phyloP scores from a whole-genome alignment of 192 early-diverging fungal genomes.

The Coemansia furcata region DNA sequence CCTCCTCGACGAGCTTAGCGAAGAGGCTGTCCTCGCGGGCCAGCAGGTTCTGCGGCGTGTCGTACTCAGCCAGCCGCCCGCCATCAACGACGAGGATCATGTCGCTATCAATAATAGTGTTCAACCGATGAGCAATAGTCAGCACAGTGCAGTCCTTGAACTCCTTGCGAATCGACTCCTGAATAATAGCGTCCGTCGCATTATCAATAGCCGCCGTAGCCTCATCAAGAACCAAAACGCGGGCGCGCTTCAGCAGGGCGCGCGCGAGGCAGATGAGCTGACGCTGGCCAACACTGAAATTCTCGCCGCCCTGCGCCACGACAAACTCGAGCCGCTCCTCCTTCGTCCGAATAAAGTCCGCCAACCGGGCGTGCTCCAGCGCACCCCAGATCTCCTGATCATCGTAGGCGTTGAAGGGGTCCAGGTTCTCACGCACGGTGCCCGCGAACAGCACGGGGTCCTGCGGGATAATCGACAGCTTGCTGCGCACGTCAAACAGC shows the following conservation, averaged over 20 bases:
- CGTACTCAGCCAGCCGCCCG: slow-evolving; percentile 60
- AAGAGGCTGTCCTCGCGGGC: slow-evolving; percentile 58
- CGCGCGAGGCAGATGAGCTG: slow-evolving; percentile 82
- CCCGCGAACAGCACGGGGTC: slow-evolving; percentile 72
- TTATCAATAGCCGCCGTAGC: slow-evolving; percentile 56
- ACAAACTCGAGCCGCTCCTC: slow-evolving; percentile 31
- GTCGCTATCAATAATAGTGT: slow-evolving; percentile 61
- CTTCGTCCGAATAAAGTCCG: slow-evolving; percentile 16
- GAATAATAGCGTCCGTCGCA: slow-evolving; percentile 57
- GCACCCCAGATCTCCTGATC: slow-evolving; percentile 68
- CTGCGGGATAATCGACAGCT: slow-evolving; percentile 78
- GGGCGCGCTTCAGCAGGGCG: slow-evolving; percentile 69
- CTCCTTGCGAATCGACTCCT: slow-evolving; percentile 61
- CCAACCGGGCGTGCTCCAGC: slow-evolving; percentile 62
- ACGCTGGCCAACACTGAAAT: slow-evolving; percentile 83
- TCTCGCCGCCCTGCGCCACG: slow-evolving; percentile 59
- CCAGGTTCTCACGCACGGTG: slow-evolving; percentile 77
- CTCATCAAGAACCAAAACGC: slow-evolving; percentile 68
- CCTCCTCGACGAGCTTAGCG: slow-evolving; percentile 61
- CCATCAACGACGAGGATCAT: slow-evolving; percentile 63
- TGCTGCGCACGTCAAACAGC: slow-evolving; percentile 67
- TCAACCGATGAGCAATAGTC: slow-evolving; percentile 68
- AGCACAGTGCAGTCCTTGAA: slow-evolving; percentile 66
- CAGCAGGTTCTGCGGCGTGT: slow-evolving; percentile 58
- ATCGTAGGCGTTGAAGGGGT: slow-evolving; percentile 68